Evolutionary conservation across 495 filamentous ascomycete genomes (phyloP).

Genomic region (Neurospora sp.): DNA sequence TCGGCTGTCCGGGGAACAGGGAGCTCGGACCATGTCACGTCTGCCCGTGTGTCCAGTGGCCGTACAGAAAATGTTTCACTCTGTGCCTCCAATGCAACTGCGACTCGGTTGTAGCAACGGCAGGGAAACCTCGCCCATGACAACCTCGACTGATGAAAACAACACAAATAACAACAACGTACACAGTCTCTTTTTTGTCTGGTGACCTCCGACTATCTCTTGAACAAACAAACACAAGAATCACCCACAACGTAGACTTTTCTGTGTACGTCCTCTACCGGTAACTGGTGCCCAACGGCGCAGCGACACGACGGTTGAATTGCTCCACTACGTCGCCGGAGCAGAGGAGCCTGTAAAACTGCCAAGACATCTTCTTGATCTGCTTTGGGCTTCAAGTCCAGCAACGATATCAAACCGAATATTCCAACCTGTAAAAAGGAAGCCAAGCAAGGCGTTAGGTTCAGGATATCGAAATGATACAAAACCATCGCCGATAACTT

Average conservation of each 20-base stretch:
- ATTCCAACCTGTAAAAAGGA: not conserved
- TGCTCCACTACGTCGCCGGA: not conserved
- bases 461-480: not conserved
- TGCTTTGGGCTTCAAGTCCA: not conserved
- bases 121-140: not conserved
- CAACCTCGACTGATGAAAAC: not conserved
- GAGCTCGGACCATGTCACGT: not conserved
- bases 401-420: not conserved
- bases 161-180: not conserved
- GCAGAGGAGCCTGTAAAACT: not conserved
- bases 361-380: not conserved
- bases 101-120: not conserved
- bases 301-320: not conserved
- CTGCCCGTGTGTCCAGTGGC: not conserved
- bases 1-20: not conserved
- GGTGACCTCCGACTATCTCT: not conserved
- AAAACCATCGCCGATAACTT: not conserved
- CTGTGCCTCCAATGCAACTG: not conserved
- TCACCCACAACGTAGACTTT: not conserved
- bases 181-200: not conserved
- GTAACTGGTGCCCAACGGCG: not conserved
- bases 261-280: not conserved
- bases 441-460: not conserved
- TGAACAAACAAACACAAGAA: not conserved
- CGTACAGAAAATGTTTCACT: not conserved